Evolutionary conservation across 352 stramenopile species (phyloP).

Genomic region (Phytophthora sp.): DNA sequence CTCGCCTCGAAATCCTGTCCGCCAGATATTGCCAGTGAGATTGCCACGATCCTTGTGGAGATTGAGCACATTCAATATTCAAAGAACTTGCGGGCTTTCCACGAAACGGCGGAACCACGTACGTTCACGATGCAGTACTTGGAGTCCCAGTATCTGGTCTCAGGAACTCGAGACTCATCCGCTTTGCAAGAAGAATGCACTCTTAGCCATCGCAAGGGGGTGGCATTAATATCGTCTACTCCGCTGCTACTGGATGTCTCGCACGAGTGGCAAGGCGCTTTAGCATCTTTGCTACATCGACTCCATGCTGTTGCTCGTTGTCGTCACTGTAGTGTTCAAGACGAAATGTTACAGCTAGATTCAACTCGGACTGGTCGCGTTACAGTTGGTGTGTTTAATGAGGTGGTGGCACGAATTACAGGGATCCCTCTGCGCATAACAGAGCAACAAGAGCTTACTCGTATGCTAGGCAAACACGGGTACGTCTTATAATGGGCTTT

Average conservation of each 20-base stretch:
- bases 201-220: slow-evolving; percentile 26
- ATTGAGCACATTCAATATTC: slow-evolving; percentile 47
- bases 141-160: slow-evolving; percentile 38
- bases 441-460: slow-evolving; percentile 32
- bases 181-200: slow-evolving; percentile 34
- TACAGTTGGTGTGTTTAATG: slow-evolving; percentile 26
- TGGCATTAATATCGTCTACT: slow-evolving; percentile 10
- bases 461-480: slow-evolving; percentile 34
- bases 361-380: slow-evolving; percentile 18
- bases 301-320: slow-evolving; percentile 33
- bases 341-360: slow-evolving; percentile 36
- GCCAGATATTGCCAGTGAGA: slow-evolving; percentile 22
- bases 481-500: slow-evolving; percentile 15
- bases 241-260: slow-evolving; percentile 41
- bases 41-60: slow-evolving; percentile 48
- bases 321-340: slow-evolving; percentile 27
- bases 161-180: neutral
- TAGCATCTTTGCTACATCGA: slow-evolving; percentile 54
- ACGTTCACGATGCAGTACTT: slow-evolving; percentile 61
- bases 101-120: slow-evolving; percentile 38
- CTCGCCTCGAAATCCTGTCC: slow-evolving; percentile 31
- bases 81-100: slow-evolving; percentile 45
- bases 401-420: slow-evolving; percentile 26
- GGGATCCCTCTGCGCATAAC: slow-evolving; percentile 10
- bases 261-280: slow-evolving; percentile 45